Conservation (phyloP, 2,329 filamentous ascomycete genomes). For the Eutypa lata region DNA sequence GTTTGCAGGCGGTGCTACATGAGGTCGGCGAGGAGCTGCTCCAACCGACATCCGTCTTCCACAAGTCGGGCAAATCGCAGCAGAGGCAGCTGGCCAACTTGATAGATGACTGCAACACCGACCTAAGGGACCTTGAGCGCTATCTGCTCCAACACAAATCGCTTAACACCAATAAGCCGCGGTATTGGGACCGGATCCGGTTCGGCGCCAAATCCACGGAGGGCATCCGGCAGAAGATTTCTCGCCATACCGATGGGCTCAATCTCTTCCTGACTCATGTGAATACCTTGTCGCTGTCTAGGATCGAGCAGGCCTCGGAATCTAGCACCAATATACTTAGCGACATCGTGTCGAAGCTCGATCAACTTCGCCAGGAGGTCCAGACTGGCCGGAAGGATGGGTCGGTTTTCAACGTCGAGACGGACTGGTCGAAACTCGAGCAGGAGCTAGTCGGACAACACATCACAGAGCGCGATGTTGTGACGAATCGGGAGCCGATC, state of each 20-base stretch:
- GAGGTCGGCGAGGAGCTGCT: not conserved
- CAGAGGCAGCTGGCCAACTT: not conserved
- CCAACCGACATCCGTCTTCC: conserved; percentile 1
- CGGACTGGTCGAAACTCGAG: not conserved
- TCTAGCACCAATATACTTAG: not conserved
- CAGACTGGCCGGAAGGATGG: conserved; percentile 1
- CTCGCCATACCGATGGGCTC: conserved; percentile 1
- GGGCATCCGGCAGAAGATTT: conserved; percentile 1
- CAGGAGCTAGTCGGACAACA: conserved; percentile 1
- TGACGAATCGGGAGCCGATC: conserved; percentile 1
- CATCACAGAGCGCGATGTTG: conserved; percentile 1
- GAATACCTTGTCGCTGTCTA: conserved; percentile 1
- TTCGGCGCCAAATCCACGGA: conserved; percentile 1
- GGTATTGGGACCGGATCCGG: not conserved
- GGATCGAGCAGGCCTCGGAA: conserved; percentile 2
- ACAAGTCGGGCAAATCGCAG: conserved; percentile 2
- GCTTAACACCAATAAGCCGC: not conserved
- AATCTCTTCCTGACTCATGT: conserved; percentile 1
- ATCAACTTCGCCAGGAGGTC: not conserved
- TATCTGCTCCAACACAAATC: conserved; percentile 2
- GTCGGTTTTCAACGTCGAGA: not conserved
- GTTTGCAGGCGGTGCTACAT: conserved; percentile 1
- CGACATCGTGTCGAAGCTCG: conserved; percentile 1
- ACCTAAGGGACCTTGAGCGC: conserved; percentile 1
- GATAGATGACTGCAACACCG: conserved; percentile 2